phyloP scores from a whole-genome alignment of 164 flowering plant genomes.

The Umbellularia californica region DNA sequence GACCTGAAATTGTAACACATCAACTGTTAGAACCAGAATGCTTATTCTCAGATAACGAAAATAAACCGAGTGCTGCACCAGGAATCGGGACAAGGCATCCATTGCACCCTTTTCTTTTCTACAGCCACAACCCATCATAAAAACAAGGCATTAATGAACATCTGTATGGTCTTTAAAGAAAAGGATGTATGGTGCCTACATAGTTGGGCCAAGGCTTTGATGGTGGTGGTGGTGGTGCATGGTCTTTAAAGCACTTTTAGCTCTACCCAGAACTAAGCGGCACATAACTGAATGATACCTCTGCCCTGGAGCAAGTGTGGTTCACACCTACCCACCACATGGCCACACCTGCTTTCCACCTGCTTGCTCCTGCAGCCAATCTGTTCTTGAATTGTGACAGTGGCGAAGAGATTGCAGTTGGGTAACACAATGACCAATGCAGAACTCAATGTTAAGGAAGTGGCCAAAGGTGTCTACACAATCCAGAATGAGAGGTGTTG shows the following conservation, averaged over 20 bases:
- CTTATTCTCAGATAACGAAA: neutral
- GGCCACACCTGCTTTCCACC: too few species aligned
- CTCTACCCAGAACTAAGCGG: neutral
- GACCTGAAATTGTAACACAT: conserved; percentile 40
- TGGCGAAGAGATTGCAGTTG: neutral
- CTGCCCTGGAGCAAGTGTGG: too few species aligned
- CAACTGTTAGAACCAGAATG: conserved; percentile 2
- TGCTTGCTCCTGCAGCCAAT: too few species aligned
- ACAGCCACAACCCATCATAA: neutral
- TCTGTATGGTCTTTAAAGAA: neutral
- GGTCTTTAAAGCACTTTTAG: neutral
- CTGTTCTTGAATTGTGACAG: neutral
- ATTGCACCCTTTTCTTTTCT: neutral
- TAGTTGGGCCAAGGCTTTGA: too few species aligned
- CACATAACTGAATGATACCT: neutral
- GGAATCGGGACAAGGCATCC: neutral
- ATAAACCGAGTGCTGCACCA: neutral
- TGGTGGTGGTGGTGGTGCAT: too few species aligned
- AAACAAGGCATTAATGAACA: neutral
- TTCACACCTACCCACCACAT: too few species aligned
- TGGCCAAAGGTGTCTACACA: neutral
- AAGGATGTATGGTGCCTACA: neutral
- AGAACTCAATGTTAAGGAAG: neutral
- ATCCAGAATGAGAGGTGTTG: neutral
- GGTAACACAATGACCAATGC: neutral